phyloP scores from a whole-genome alignment of 2,329 filamentous ascomycete genomes.

The Amphichorda felina region DNA sequence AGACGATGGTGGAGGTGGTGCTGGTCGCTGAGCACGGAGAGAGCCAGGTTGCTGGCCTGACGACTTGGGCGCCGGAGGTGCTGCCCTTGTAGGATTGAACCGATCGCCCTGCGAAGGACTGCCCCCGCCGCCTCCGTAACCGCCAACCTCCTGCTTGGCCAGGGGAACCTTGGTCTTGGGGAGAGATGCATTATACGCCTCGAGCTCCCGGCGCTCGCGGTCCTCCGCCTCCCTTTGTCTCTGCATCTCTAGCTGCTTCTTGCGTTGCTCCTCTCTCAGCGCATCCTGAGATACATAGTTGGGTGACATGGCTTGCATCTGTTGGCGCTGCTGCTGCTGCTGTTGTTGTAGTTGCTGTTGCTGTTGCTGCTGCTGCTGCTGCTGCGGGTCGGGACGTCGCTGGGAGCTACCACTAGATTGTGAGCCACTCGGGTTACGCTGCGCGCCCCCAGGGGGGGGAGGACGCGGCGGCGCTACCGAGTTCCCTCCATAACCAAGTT shows the following conservation, averaged over 20 bases:
- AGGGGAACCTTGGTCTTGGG: constrained; percentile 70
- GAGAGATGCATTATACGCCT: constrained; percentile 81
- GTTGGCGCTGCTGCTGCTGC: constrained; percentile 25
- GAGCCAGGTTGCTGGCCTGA: constrained; percentile 38
- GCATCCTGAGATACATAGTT: constrained; percentile 41
- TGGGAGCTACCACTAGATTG: constrained; percentile 24
- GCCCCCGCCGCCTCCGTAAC: constrained; percentile 42
- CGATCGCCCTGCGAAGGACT: constrained; percentile 38
- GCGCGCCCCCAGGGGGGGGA: constrained; percentile 30
- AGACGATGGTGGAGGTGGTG: constrained; percentile 55
- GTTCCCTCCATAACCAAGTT: constrained; percentile 49
- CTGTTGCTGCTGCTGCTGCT: constrained; percentile 19
- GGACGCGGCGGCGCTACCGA: constrained; percentile 59
- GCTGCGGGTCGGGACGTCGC: constrained; percentile 33
- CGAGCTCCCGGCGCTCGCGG: constrained; percentile 61
- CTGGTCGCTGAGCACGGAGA: constrained; percentile 64
- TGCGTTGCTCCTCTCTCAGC: constrained; percentile 43
- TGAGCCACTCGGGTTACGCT: constrained; percentile 25
- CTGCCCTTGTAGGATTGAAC: constrained; percentile 77
- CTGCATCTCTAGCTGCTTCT: constrained; percentile 51
- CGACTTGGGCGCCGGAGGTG: constrained; percentile 65
- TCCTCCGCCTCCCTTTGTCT: constrained; percentile 48
- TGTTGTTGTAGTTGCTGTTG: constrained; percentile 36
- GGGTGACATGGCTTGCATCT: constrained; percentile 42
- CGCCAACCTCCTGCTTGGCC: constrained; percentile 83